Base-by-base conservation (phyloP, 805 yeast species). In the Suhomyces pyralidae region DNA sequence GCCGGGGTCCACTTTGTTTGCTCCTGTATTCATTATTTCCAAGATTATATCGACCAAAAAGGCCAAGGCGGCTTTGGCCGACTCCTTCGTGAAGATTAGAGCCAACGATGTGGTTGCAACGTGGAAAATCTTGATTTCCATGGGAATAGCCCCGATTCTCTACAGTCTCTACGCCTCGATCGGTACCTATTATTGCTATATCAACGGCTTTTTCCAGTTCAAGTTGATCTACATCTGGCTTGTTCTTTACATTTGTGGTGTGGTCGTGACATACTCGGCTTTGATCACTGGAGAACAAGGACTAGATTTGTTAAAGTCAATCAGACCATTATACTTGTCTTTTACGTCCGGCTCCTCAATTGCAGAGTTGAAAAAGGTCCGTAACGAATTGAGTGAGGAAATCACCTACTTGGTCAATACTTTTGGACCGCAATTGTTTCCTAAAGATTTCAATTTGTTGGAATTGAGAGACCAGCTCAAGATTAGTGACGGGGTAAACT, bases 41-140 rank as follows among this genome's bases (percentile, higher is more conserved):
- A 89, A 88, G 63, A 72, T 71, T 46, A 87, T 90, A 49, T 88
- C 97, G 8, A 79, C 76, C 44, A 76, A 78, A 53, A 91, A 92
- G 69, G 90, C 93, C 30, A 76, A 70, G 52, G 80, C 82, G 46
- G 99, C 98, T 0, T 76, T 94, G 55, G 92, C 91, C 9, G 85
- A 81, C 7, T 91, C 97, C 0, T 80, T 91, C 0, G 99, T 94
- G 20, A 94, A 94, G 67, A 85, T 94, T 55, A 84, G 85, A 63
- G 99, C 96, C 15, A 86, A 84, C 52, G 99, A 94, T 68, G 97
- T 94, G 24, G 81, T 94, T 54, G 98, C 98, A 1, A 92, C 98
- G 1, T 94, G 99, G 99, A 94, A 94, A 69, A 86, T 94, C 46
- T 76, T 94, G 57, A 90, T 93, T 40, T 84, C 92, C 32, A 81